Evolutionary conservation across 2,329 filamentous ascomycete species (phyloP).

Genomic region (Dendryphion nanum): DNA sequence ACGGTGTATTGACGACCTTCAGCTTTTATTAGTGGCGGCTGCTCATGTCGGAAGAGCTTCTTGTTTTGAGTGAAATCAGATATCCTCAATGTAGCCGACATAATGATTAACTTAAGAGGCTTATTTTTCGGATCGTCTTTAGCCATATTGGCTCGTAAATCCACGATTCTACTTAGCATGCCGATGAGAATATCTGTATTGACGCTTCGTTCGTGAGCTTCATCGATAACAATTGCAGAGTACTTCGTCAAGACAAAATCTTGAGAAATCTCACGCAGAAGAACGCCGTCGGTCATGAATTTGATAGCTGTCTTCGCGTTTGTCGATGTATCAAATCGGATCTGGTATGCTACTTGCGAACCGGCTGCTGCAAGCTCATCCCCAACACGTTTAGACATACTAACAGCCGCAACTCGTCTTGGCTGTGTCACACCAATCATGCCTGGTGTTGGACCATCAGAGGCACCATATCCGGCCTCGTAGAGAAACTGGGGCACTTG

Average conservation of each 20-base stretch:
- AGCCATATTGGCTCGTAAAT: slow-evolving; percentile 72
- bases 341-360: slow-evolving; percentile 81
- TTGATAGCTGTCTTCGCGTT: slow-evolving; percentile 84
- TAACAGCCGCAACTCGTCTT: slow-evolving; percentile 89
- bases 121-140: slow-evolving; percentile 66
- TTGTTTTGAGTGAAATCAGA: slow-evolving; percentile 86
- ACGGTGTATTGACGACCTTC: slow-evolving; percentile 92
- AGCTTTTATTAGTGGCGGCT: slow-evolving; percentile 82
- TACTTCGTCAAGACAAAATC: slow-evolving; percentile 89
- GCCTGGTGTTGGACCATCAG: slow-evolving; percentile 75
- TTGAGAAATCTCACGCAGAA: slow-evolving; percentile 85
- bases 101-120: slow-evolving; percentile 91
- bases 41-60: slow-evolving; percentile 67
- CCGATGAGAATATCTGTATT: slow-evolving; percentile 99
- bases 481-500: slow-evolving; percentile 96
- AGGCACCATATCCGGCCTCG: slow-evolving; percentile 85
- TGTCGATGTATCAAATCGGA: slow-evolving; percentile 87
- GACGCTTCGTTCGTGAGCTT: slow-evolving; percentile 94
- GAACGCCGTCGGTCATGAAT: slow-evolving; percentile 98
- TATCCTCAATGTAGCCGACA: slow-evolving; percentile 93
- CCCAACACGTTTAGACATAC: slow-evolving; percentile 89
- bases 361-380: slow-evolving; percentile 78
- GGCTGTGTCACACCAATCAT: slow-evolving; percentile 96
- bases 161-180: slow-evolving; percentile 90
- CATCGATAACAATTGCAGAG: slow-evolving; percentile 90